Conservation (phyloP, 345 rosid species). For the Lepidium aucheri region DNA sequence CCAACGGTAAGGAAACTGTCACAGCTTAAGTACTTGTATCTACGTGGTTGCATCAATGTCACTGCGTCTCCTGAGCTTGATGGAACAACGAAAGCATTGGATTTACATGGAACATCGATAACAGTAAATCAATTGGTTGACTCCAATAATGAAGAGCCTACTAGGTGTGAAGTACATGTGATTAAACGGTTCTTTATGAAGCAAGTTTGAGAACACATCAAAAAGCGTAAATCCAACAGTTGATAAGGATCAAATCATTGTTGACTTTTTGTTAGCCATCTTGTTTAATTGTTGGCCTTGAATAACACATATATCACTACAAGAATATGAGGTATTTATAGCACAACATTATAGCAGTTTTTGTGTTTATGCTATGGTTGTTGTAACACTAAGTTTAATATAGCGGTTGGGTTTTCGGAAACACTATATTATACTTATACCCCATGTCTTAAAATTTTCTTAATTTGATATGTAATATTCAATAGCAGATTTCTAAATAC, state of each 20-base stretch:
- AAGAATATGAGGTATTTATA: too few relatives aligned
- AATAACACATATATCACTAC: too few relatives aligned
- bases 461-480: too few relatives aligned
- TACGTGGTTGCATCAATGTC: slow-evolving; percentile 19
- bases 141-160: neutral
- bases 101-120: slow-evolving; percentile 24
- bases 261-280: too few relatives aligned
- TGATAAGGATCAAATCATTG: neutral
- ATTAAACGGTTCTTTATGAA: slow-evolving; percentile 16
- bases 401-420: too few relatives aligned
- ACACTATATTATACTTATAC: too few relatives aligned
- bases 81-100: neutral
- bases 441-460: too few relatives aligned
- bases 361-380: too few relatives aligned
- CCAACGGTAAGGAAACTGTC: neutral
- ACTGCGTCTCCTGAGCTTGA: slow-evolving; percentile 4
- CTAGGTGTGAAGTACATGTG: slow-evolving; percentile 10
- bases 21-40: slow-evolving; percentile 19
- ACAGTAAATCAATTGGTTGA: neutral
- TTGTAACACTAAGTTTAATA: too few relatives aligned
- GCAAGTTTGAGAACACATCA: slow-evolving; percentile 14
- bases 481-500: too few relatives aligned
- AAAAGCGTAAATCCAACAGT: slow-evolving; percentile 5
- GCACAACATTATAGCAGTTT: too few relatives aligned
- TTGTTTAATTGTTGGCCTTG: too few relatives aligned